Evolutionary conservation across 2,329 filamentous ascomycete genomes (phyloP).

Genomic region (Thermomyces lanuginosus): DNA sequence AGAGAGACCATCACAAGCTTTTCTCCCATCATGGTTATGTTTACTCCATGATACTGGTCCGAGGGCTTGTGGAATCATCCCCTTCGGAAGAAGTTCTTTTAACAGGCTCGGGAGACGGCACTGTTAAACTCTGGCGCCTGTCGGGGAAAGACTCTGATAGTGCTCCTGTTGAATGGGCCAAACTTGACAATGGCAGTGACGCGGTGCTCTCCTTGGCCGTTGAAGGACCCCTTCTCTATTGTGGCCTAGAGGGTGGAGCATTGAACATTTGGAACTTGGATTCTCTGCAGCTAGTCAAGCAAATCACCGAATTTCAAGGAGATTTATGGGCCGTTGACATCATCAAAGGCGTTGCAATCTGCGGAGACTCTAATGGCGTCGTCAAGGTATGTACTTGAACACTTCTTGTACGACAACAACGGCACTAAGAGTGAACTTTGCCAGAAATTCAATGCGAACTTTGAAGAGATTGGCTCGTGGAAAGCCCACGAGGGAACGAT

Average conservation of each 20-base stretch:
- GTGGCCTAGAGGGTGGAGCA: slow-evolving; percentile 70
- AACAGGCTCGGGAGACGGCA: slow-evolving; percentile 83
- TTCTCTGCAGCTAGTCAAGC: slow-evolving; percentile 74
- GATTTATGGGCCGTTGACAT: slow-evolving; percentile 80
- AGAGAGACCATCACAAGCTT: slow-evolving; percentile 60
- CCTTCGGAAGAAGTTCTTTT: slow-evolving; percentile 60
- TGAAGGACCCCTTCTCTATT: slow-evolving; percentile 84
- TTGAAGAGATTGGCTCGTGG: slow-evolving; percentile 63
- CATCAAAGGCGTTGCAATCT: slow-evolving; percentile 71
- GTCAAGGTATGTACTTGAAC: slow-evolving; percentile 45
- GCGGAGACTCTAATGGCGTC: slow-evolving; percentile 74
- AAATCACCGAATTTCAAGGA: slow-evolving; percentile 62
- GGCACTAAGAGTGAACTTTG: not conserved
- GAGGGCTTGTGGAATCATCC: slow-evolving; percentile 51
- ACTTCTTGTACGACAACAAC: not conserved
- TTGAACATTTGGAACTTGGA: slow-evolving; percentile 96
- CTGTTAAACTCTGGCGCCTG: slow-evolving; percentile 84
- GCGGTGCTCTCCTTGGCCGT: slow-evolving; percentile 62
- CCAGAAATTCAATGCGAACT: slow-evolving; percentile 62
- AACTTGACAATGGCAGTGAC: slow-evolving; percentile 45
- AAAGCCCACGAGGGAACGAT: slow-evolving; percentile 76
- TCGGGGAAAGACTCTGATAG: slow-evolving; percentile 41
- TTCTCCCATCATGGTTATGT: slow-evolving; percentile 94
- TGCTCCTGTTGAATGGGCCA: slow-evolving; percentile 54
- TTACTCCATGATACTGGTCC: slow-evolving; percentile 83